Evolutionary conservation across 805 yeast species (phyloP).

Genomic region (Torulaspora quercuum): DNA sequence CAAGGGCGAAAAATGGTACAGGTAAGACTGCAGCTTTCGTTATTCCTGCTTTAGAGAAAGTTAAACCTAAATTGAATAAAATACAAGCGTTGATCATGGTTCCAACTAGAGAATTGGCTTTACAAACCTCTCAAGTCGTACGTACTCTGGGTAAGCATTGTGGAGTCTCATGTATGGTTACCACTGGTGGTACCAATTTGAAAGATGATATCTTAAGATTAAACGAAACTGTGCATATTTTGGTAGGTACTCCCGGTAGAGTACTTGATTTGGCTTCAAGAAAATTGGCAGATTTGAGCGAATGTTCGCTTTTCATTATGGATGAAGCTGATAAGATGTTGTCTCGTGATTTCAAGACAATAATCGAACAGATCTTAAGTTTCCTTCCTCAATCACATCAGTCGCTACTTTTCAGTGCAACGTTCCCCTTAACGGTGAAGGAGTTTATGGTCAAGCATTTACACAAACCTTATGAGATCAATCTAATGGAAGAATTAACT

Average conservation of each 20-base stretch:
- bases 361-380: slow-evolving; percentile 79
- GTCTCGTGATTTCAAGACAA: slow-evolving; percentile 80
- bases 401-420: slow-evolving; percentile 86
- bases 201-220: slow-evolving; percentile 93
- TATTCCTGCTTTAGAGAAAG: slow-evolving; percentile 85
- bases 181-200: slow-evolving; percentile 95
- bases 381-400: slow-evolving; percentile 80
- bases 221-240: slow-evolving; percentile 86
- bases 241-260: slow-evolving; percentile 98
- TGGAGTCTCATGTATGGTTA: slow-evolving; percentile 90
- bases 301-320: slow-evolving; percentile 87
- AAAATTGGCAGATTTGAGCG: slow-evolving; percentile 78
- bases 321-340: slow-evolving; percentile 99
- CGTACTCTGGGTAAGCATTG: slow-evolving; percentile 93
- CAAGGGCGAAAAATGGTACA: slow-evolving; percentile 97
- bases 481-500: slow-evolving; percentile 96
- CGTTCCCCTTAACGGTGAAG: slow-evolving; percentile 93
- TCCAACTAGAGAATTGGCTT: slow-evolving; percentile 96
- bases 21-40: slow-evolving; percentile 98
- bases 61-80: slow-evolving; percentile 77
- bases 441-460: slow-evolving; percentile 88
- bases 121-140: slow-evolving; percentile 96
- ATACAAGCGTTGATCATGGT: slow-evolving; percentile 91
- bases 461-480: slow-evolving; percentile 89
- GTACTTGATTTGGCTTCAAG: slow-evolving; percentile 90